Evolutionary conservation across 495 filamentous ascomycete species (phyloP).

Genomic region (Penicillium mononematosum): DNA sequence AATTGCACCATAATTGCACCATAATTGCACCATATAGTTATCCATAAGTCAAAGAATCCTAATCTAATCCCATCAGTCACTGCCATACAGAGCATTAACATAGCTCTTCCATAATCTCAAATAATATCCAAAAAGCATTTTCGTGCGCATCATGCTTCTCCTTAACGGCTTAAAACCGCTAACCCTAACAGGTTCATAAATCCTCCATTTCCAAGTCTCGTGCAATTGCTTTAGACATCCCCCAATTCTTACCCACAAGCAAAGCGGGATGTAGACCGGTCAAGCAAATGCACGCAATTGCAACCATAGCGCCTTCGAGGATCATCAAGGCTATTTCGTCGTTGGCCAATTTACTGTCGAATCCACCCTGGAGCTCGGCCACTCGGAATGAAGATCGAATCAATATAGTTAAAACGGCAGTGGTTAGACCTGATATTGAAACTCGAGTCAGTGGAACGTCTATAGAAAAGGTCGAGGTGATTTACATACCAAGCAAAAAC

Average conservation of each 20-base stretch:
- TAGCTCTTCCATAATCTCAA: neutral
- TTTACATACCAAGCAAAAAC: slow-evolving; percentile 18
- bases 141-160: neutral
- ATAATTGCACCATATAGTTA: neutral
- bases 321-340: slow-evolving; percentile 65
- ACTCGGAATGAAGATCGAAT: slow-evolving; percentile 62
- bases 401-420: slow-evolving; percentile 59
- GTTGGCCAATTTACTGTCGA: slow-evolving; percentile 53
- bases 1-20: too few species aligned
- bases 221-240: neutral
- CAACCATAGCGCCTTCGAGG: slow-evolving; percentile 71
- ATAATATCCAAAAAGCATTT: neutral
- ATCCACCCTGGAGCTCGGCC: slow-evolving; percentile 65
- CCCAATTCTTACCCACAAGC: slow-evolving; percentile 5
- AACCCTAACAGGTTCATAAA: neutral
- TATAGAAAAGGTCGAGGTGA: neutral
- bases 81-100: neutral
- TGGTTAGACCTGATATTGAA: slow-evolving; percentile 32
- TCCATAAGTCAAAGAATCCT: neutral
- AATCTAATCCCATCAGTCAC: too few species aligned
- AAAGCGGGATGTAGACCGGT: slow-evolving; percentile 34
- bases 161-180: neutral
- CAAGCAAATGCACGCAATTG: slow-evolving; percentile 53
- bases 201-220: slow-evolving; percentile 1
- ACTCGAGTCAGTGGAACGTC: slow-evolving; percentile 1